A percentile compares a stretch with the other conserved stretches of the same genome.
Conservation (phyloP, 257 asterid species). For the Solanum arcanum region DNA sequence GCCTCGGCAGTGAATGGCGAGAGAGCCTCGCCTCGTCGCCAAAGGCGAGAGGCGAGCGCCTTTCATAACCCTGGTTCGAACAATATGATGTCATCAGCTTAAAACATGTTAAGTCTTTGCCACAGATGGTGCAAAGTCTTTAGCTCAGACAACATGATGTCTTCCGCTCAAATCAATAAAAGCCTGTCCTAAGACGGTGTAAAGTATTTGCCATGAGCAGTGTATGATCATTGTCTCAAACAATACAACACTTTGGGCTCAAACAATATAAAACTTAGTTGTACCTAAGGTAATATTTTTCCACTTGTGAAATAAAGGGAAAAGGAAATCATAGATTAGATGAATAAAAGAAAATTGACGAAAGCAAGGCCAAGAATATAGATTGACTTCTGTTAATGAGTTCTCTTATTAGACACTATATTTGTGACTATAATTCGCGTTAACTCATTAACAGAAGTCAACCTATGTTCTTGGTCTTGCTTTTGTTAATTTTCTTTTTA, state of each 20-base stretch:
- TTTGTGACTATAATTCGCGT: background rate
- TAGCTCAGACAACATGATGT: background rate
- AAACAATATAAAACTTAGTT: too few species aligned
- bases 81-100: background rate
- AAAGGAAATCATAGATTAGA: background rate
- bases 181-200: background rate
- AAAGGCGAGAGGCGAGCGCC: too few species aligned
- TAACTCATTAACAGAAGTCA: too few species aligned
- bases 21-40: too few species aligned
- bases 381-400: background rate
- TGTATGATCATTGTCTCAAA: background rate
- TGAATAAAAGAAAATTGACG: background rate
- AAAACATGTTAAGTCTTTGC: background rate
- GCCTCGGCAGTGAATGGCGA: too few species aligned
- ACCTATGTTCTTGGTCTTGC: too few species aligned
- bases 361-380: too few species aligned
- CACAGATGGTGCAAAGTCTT: background rate
- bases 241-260: background rate
- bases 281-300: too few species aligned
- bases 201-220: background rate
- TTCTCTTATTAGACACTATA: background rate
- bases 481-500: too few species aligned
- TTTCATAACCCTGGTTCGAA: too few species aligned
- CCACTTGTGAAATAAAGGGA: background rate
- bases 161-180: too few species aligned